phyloP scores from a whole-genome alignment of 2,329 filamentous ascomycete genomes.

The Myriosclerotinia scirpicola region DNA sequence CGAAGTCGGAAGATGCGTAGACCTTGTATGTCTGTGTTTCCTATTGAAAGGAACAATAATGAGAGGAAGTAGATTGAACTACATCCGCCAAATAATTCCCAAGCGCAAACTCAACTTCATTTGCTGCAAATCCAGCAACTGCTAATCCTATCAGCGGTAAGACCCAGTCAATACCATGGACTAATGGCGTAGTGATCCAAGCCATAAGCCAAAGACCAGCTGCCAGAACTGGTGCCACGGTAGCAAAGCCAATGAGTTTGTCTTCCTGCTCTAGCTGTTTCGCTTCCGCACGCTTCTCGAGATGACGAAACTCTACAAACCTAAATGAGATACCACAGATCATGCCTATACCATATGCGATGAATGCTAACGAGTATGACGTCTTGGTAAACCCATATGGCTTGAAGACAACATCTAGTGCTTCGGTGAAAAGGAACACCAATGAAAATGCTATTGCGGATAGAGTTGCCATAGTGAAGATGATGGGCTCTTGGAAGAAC shows the following conservation, averaged over 20 bases:
- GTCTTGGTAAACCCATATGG: conserved; percentile 41
- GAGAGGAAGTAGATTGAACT: neutral
- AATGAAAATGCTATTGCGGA: conserved; percentile 47
- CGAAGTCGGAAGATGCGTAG: conserved; percentile 48
- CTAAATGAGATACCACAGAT: conserved; percentile 46
- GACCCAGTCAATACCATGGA: conserved; percentile 42
- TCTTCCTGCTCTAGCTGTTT: conserved; percentile 44
- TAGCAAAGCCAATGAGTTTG: conserved; percentile 49
- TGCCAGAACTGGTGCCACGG: conserved; percentile 47
- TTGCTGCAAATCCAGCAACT: conserved; percentile 49
- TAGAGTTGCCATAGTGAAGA: conserved; percentile 47
- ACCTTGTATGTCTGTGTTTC: conserved; percentile 42
- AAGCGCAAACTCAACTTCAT: conserved; percentile 47
- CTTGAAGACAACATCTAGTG: conserved; percentile 45
- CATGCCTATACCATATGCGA: conserved; percentile 45
- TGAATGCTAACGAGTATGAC: conserved; percentile 44
- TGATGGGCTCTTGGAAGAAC: conserved; percentile 49
- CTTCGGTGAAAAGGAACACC: conserved; percentile 52
- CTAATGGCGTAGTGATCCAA: conserved; percentile 48
- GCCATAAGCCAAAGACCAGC: conserved; percentile 49
- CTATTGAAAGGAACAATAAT: neutral
- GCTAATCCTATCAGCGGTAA: conserved; percentile 45
- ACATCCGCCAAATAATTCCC: conserved; percentile 47
- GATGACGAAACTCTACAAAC: conserved; percentile 44
- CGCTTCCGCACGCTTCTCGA: conserved; percentile 29